Percentiles rank a stretch among this genome's conserved stretches.
These are phyloP conservation scores for Pyrenophora seminiperda DNA, from an alignment of 2,329 filamentous ascomycete species.

Conservation along the genomic window DNA sequence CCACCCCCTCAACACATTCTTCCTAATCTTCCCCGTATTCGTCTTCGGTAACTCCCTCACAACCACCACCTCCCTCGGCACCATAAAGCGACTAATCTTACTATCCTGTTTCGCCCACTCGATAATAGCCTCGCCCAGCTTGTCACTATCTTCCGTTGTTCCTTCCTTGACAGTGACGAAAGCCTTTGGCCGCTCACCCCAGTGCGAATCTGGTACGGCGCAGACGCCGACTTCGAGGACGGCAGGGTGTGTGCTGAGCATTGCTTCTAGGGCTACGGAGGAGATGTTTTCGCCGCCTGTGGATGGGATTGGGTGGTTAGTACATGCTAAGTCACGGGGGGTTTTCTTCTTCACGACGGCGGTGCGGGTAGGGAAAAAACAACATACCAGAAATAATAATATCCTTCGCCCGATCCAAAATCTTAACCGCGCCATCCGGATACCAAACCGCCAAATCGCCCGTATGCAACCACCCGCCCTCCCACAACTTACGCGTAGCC, in stretches of 20 bases:
- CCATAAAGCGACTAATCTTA: constrained; percentile 90
- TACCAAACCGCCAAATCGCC: constrained; percentile 95
- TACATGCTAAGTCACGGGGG: too few relatives aligned
- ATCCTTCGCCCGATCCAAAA: constrained; percentile 92
- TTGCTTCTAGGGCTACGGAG: constrained; percentile 86
- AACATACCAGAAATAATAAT: constrained; percentile 89
- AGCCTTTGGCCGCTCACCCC: constrained; percentile 95
- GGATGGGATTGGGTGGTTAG: background rate
- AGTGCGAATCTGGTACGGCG: constrained; percentile 83
- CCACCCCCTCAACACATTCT: constrained; percentile 91
- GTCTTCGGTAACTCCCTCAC: constrained; percentile 93
- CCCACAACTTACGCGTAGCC: constrained; percentile 85
- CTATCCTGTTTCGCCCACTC: constrained; percentile 83
- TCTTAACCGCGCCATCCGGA: constrained; percentile 86
- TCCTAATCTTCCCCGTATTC: constrained; percentile 93
- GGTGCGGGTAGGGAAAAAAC: too few relatives aligned
- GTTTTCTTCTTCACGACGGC: too few relatives aligned
- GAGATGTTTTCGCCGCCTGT: constrained; percentile 95
- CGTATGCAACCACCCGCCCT: constrained; percentile 83
- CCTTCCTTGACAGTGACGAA: constrained; percentile 77
- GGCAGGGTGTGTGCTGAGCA: constrained; percentile 85
- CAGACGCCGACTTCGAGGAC: constrained; percentile 92
- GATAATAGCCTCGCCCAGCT: constrained; percentile 73
- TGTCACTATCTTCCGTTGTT: constrained; percentile 52
- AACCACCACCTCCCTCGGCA: constrained; percentile 73